phyloP scores from a whole-genome alignment of 305 asterid genomes.

The Striga hermonthica region DNA sequence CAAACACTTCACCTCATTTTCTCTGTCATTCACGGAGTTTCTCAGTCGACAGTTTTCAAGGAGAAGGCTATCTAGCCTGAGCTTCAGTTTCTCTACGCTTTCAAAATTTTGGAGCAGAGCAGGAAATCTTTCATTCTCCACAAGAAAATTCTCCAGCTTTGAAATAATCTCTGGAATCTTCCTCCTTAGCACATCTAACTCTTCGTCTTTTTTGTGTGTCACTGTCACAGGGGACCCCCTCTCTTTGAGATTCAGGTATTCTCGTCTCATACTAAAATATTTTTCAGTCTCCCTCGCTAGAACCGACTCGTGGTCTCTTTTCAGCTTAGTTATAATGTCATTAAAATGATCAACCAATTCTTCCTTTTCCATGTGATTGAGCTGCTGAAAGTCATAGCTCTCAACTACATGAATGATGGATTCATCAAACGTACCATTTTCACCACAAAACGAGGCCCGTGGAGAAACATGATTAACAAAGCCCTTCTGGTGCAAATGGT shows the following conservation, averaged over 20 bases:
- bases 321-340: conserved; percentile 51
- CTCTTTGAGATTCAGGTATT: conserved; percentile 56
- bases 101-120: conserved; percentile 37
- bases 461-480: conserved; percentile 38
- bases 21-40: conserved; percentile 46
- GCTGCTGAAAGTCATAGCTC: conserved; percentile 50
- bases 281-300: conserved; percentile 60
- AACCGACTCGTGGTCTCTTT: conserved; percentile 73
- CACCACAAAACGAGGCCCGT: conserved; percentile 41
- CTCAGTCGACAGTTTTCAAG: conserved; percentile 63
- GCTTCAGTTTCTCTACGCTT: conserved; percentile 44
- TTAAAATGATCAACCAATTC: conserved; percentile 60
- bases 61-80: conserved; percentile 51
- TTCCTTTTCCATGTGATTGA: conserved; percentile 56
- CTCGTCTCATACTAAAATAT: conserved; percentile 58
- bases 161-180: conserved; percentile 56
- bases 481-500: conserved; percentile 45
- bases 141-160: conserved; percentile 61
- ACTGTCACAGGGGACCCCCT: conserved; percentile 41
- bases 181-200: conserved; percentile 57
- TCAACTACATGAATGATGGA: conserved; percentile 49
- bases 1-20: conserved; percentile 54
- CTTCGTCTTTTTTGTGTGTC: conserved; percentile 64
- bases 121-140: conserved; percentile 49
- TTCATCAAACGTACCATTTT: conserved; percentile 48